Percentiles rank a stretch among this genome's conserved stretches.
Evolutionary conservation across 176 grass and related monocot genomes (phyloP).

Genomic region (Urochloa ruziziensis): DNA sequence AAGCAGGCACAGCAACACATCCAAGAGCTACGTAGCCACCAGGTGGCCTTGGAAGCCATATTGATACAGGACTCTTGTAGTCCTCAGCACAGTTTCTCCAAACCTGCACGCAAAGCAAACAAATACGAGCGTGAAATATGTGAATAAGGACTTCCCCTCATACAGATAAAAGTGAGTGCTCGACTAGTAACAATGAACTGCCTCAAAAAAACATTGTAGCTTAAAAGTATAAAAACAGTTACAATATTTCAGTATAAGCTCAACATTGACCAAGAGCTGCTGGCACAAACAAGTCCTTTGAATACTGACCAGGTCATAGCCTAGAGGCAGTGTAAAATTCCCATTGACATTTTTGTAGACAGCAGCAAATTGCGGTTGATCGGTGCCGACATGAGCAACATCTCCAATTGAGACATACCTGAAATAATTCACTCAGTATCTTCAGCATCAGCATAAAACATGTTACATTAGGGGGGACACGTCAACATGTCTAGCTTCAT

Average conservation of each 20-base stretch:
- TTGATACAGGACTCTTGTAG: slow-evolving; percentile 61
- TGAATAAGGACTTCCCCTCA: neutral
- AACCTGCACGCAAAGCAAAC: slow-evolving; percentile 45
- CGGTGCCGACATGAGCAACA: slow-evolving; percentile 71
- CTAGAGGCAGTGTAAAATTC: slow-evolving; percentile 83
- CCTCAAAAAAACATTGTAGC: neutral
- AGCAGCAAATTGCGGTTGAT: slow-evolving; percentile 62
- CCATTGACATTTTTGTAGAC: slow-evolving; percentile 65
- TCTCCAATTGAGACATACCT: slow-evolving; percentile 93
- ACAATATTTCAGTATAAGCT: neutral
- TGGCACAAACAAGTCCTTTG: slow-evolving; percentile 5
- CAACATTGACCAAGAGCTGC: slow-evolving; percentile 8
- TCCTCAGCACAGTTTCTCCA: slow-evolving; percentile 93
- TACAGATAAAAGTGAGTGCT: neutral
- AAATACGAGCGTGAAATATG: slow-evolving; percentile 21
- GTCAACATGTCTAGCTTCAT: slow-evolving; percentile 15
- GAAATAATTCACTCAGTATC: slow-evolving; percentile 26
- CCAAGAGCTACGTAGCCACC: slow-evolving; percentile 73
- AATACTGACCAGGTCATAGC: slow-evolving; percentile 87
- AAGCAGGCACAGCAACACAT: slow-evolving; percentile 68
- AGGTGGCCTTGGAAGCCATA: slow-evolving; percentile 90
- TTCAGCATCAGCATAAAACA: slow-evolving; percentile 14
- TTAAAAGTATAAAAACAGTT: slow-evolving; percentile 1
- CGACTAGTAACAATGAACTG: neutral
- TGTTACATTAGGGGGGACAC: slow-evolving; percentile 17